Base-by-base conservation (phyloP, 1,284 basidiomycete species). In the Moniliophthora roreri region DNA sequence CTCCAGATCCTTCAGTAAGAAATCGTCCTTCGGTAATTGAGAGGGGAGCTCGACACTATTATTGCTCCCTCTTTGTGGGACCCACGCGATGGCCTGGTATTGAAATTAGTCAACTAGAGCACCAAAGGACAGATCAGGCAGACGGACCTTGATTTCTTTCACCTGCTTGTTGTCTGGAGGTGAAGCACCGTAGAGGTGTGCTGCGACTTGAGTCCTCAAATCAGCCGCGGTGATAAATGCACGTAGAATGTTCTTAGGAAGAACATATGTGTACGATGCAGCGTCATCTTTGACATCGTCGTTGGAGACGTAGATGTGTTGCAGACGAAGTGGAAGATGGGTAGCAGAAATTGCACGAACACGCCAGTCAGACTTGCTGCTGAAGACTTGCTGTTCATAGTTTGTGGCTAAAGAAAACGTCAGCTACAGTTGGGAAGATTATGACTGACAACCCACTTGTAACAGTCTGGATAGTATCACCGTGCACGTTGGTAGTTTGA, bases 301-400 rank as follows among this genome's bases (percentile, higher is more conserved):
- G 67, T 98, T 99, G 44, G 95, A 97, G 37, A 99, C 97, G 69
- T 98, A 98, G 69, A 98, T 95, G 69, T 99, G 95, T 70, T 98
- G 96, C 55, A 98, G 81, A 66, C 97, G 93, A 49, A 99, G 86
- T 15, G 96, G 88, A 57, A 99, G 81, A 71, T 99, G 95, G 39
- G 95, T 99, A 0, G 97, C 91, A 5, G 91, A 94, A 62, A 98
- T 95, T 15, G 95, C 95, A 56, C 95, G 89, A 18, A 97, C 91
- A 62, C 97, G 92, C 97, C 97, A 99, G 71, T 99, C 97, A 11
- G 95, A 98, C 78, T 99, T 99, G 77, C 90, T 94, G 68, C 92
- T 95, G 76, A 99, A 99, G 21, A 94, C 90, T 67, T 95, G 90
- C 66, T 97, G 94, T 72, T 98, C 97, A 70, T 99, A 99, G 69